These are phyloP conservation scores for Lophiotrema nucula DNA, from an alignment of 495 filamentous ascomycete genomes.

Conservation along the genomic window DNA sequence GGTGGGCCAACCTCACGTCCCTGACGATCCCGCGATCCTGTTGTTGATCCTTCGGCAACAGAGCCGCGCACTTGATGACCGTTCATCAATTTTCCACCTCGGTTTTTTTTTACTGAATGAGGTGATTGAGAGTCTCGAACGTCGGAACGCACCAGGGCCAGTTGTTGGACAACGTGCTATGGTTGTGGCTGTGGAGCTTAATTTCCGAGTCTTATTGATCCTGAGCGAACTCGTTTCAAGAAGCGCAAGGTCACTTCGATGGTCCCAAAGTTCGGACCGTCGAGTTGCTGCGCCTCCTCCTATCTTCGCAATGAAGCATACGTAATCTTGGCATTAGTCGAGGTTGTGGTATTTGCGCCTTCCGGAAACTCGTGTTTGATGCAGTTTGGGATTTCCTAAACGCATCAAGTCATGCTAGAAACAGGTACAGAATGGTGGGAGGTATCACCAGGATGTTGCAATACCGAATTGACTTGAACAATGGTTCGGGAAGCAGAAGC, in stretches of 20 bases:
- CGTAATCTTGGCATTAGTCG: background rate
- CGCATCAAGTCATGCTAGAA: too few relatives aligned
- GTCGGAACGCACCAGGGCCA: background rate
- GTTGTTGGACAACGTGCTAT: background rate
- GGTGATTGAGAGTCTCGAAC: background rate
- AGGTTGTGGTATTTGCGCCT: background rate
- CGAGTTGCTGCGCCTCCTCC: too few relatives aligned
- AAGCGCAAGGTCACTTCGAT: too few relatives aligned
- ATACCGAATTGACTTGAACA: background rate
- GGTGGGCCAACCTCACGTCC: background rate
- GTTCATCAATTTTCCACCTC: too few relatives aligned
- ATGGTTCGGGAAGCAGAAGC: background rate
- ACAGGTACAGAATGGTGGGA: background rate
- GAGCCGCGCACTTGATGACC: background rate
- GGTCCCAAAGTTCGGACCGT: too few relatives aligned
- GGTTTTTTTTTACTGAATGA: too few relatives aligned
- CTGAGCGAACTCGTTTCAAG: too few relatives aligned
- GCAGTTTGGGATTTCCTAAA: background rate
- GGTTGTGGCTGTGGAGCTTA: background rate
- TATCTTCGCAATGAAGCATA: too few relatives aligned
- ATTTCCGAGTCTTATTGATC: background rate
- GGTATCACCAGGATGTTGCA: background rate
- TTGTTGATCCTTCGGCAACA: background rate
- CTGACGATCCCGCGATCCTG: background rate
- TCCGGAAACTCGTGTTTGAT: background rate